Conservation (phyloP, 176 grass and related monocot genomes). For the Ensete ventricosum region DNA sequence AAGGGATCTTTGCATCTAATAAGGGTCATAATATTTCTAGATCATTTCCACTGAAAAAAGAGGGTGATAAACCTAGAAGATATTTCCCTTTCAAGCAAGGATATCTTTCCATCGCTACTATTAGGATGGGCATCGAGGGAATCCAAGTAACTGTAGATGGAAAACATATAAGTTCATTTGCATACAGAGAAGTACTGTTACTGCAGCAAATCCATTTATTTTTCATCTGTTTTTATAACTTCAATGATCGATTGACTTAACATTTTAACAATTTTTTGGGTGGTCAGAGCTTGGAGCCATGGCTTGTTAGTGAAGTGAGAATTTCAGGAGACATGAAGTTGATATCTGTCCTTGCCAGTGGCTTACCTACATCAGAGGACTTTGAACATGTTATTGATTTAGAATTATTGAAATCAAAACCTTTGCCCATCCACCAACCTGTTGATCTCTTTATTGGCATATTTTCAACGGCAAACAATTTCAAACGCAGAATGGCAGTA, state of each 20-base stretch:
- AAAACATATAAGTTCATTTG: constrained; percentile 90
- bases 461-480: constrained; percentile 98
- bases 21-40: constrained; percentile 49
- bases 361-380: constrained; percentile 85
- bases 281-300: constrained; percentile 80
- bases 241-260: not conserved
- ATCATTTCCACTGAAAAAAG: constrained; percentile 29
- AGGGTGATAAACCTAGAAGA: constrained; percentile 37
- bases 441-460: constrained; percentile 78
- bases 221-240: not conserved
- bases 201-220: not conserved
- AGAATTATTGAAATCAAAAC: constrained; percentile 60
- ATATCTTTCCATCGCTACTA: constrained; percentile 81
- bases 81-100: constrained; percentile 91
- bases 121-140: constrained; percentile 66
- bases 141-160: constrained; percentile 97
- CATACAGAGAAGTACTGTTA: constrained; percentile 63
- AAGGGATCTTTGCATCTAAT: constrained; percentile 27
- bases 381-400: constrained; percentile 84
- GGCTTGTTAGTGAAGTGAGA: constrained; percentile 87
- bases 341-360: constrained; percentile 87
- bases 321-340: constrained; percentile 88
- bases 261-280: constrained; percentile 16
- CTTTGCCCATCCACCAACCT: constrained; percentile 46
- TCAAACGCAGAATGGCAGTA: constrained; percentile 93